Conservation (phyloP, 1,139 yeast genomes). For the Pneumocystis wakefieldiae region DNA sequence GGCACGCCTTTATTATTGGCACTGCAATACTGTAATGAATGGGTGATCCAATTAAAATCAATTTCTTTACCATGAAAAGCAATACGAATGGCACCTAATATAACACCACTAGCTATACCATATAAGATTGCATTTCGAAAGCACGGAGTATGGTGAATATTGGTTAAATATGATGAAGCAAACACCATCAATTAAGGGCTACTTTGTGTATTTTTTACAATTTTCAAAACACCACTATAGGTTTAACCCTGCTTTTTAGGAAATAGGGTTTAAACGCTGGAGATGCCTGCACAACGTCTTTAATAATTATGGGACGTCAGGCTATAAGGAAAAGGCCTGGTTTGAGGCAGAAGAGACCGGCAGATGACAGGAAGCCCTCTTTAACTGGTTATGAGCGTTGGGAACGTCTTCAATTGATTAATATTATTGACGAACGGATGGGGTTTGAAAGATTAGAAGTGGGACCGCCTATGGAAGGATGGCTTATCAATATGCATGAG, state of each 20-base stretch:
- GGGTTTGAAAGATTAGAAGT: conserved; percentile 69
- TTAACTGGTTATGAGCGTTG: background rate
- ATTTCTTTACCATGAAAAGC: background rate
- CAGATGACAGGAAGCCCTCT: background rate
- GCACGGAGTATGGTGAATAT: background rate
- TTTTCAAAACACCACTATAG: background rate
- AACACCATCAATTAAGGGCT: background rate
- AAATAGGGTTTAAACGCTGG: no score
- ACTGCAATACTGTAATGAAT: background rate
- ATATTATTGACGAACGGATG: conserved; percentile 44
- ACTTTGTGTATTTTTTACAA: background rate
- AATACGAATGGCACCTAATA: background rate
- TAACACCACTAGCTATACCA: background rate
- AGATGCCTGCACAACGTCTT: no score
- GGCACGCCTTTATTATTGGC: background rate
- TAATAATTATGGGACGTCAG: background rate
- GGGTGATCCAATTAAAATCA: background rate
- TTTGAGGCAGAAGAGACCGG: background rate
- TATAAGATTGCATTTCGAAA: background rate
- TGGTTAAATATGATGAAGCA: background rate
- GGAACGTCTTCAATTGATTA: background rate
- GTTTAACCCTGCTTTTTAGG: no score
- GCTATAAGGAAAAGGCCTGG: background rate
- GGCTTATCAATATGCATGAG: conserved; percentile 67
- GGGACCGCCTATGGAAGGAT: conserved; percentile 62